phyloP scores from a whole-genome alignment of 208 protist species.

The Trichomonas vaginalis region DNA sequence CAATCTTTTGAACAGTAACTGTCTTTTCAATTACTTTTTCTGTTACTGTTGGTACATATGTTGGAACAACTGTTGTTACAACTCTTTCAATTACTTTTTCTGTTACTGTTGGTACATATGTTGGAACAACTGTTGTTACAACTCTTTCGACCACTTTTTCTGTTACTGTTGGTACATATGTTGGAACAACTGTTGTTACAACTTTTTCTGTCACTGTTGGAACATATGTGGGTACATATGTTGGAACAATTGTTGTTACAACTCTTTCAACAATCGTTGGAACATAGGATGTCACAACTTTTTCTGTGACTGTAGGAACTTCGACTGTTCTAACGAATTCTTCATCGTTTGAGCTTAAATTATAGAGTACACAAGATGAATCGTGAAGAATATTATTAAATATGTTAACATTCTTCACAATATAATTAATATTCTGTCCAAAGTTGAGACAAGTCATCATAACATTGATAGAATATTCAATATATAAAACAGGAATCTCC shows the following conservation, averaged over 20 bases:
- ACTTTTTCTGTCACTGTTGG: background rate
- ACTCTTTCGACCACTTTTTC: background rate
- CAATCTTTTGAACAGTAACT: background rate
- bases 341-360: background rate
- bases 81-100: background rate
- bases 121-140: background rate
- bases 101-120: background rate
- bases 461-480: background rate
- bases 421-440: background rate
- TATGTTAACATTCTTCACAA: background rate
- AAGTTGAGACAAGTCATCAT: background rate
- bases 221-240: background rate
- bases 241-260: too few species aligned
- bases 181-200: background rate
- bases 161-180: background rate
- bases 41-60: too few species aligned
- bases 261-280: too few species aligned
- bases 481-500: background rate
- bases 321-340: background rate
- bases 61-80: too few species aligned
- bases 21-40: too few species aligned
- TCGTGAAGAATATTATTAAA: background rate
- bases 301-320: background rate
- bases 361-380: background rate
- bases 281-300: background rate